Evolutionary conservation across 495 filamentous ascomycete species (phyloP).

Genomic region (Geopyxis carbonaria): DNA sequence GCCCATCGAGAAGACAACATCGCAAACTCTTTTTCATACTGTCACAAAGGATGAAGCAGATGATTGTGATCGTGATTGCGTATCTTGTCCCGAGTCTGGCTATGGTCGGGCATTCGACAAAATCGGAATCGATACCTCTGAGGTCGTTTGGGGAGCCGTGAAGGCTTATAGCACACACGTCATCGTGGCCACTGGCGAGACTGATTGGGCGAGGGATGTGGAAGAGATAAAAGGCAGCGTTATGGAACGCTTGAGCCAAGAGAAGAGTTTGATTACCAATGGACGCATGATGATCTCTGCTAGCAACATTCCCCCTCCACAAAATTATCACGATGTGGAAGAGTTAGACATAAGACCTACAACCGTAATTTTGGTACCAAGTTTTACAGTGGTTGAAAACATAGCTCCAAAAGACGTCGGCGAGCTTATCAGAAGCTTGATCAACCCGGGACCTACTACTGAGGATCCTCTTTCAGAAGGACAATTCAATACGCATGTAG

Average conservation of each 20-base stretch:
- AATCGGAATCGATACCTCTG: constrained; percentile 56
- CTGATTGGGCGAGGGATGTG: constrained; percentile 84
- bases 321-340: constrained; percentile 35
- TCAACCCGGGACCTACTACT: constrained; percentile 56
- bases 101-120: constrained; percentile 53
- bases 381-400: constrained; percentile 71
- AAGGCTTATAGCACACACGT: constrained; percentile 82
- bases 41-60: constrained; percentile 53
- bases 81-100: constrained; percentile 50
- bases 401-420: constrained; percentile 62
- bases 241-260: constrained; percentile 84
- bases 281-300: constrained; percentile 86
- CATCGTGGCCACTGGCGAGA: constrained; percentile 84
- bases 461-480: neutral
- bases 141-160: constrained; percentile 70
- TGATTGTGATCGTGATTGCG: constrained; percentile 80
- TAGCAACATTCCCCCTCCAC: constrained; percentile 73
- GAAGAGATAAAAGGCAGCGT: constrained; percentile 82
- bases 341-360: constrained; percentile 48
- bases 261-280: too few species aligned
- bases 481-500: too few species aligned
- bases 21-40: constrained; percentile 42
- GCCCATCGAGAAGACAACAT: too few species aligned
- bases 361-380: constrained; percentile 68
- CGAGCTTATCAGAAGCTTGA: constrained; percentile 49